Evolutionary conservation across 1,284 basidiomycete species (phyloP), one percentile per base, ranked within the genome.

Genomic region (Tranzscheliella williamsii): DNA sequence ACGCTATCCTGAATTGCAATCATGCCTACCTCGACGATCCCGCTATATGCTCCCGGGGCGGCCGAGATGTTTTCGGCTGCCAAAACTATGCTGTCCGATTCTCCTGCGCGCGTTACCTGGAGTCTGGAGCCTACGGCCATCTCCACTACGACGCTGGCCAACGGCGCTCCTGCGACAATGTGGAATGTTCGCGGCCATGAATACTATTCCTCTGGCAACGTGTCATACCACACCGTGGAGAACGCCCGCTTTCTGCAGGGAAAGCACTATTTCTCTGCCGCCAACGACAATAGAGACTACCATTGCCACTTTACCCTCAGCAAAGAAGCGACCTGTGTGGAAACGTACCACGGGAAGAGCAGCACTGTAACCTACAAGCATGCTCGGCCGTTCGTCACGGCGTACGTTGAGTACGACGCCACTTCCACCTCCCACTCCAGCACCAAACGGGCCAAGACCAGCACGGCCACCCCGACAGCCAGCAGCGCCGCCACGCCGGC

Each of bases 111-210:
- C 17, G 43, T 62, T 22, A 33, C 39, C 3, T 41, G 50, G 22
- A 26, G 27, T 3, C 55, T 62, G 38, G 24, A 20, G 12, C 51
- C 58, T 9, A 55, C 47, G 0, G 47, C 58, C 4, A 34, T 62
- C 24, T 51, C 58, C 32, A 62, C 58, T 24, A 55, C 52, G 24
- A 62, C 51, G 2, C 51, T 52, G 9, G 51, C 58, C 15, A 44
- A 51, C 6, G 58, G 58, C 6, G 52, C 51, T 15, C 40, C 43
- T 3, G 58, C 58, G 1, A 62, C 58, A 13, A 44, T 62, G 33
- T 62, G 58, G 58, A 62, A 62, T 31, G 52, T 62, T 4, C 42
- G 46, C 37, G 58, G 51, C 1, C 46, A 62, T 48, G 58, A 55
- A 36, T 62, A 44, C 38, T 51, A 47, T 22, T 55, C 51, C 13